Evolutionary conservation across 2,329 filamentous ascomycete genomes (phyloP), one percentile per base, ranked within the genome.

Genomic region (Botrytis galanthina): DNA sequence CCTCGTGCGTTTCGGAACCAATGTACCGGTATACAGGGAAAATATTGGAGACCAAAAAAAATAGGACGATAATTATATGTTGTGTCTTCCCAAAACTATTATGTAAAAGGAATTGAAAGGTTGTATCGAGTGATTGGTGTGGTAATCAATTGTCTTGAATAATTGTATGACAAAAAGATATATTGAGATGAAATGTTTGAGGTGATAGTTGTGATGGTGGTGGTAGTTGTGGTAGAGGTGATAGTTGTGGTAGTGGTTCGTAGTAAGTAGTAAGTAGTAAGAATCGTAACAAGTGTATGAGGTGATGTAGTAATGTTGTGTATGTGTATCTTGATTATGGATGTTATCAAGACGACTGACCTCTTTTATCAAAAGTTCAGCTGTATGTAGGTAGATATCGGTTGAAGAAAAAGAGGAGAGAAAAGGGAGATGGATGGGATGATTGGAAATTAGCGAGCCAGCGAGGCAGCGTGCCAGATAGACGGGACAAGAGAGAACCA

Each of bases 1-100:
- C 63, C 63, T 73, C 71, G 63, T 73, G 71, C 51, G 63, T 35
- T 57, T 73, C 71, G 71, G 71, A 73, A 69, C 71, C 71, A 69
- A 54, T 60, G 71, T 37, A 73, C 71, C 63, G 71, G 71, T 72
- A 72, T 69, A 51, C 39, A 67, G 32, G 54, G 29, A 16, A 60
- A 39, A 51, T 51, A 35, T 66, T 29, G 5, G 26, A 54, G 51
- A 54, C 51, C 51, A 3, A 29, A 29, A n/a, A 61, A 22, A 62
- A 46, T 9, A 7, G 35, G 16, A 54, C 42, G 71, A 73, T 61
- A 73, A 73, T 69, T 42, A 48, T 61, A 51, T 61, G 51, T 48
- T 61, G 71, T 69, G 48, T 46, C n/a, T 37, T 57, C 18, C 35
- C 32, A 68, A 42, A 54, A 39, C 16, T 57, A 22, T 35, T 60